Evolutionary conservation across 2,329 filamentous ascomycete genomes (phyloP).

Genomic region (Colletotrichum simmondsii): DNA sequence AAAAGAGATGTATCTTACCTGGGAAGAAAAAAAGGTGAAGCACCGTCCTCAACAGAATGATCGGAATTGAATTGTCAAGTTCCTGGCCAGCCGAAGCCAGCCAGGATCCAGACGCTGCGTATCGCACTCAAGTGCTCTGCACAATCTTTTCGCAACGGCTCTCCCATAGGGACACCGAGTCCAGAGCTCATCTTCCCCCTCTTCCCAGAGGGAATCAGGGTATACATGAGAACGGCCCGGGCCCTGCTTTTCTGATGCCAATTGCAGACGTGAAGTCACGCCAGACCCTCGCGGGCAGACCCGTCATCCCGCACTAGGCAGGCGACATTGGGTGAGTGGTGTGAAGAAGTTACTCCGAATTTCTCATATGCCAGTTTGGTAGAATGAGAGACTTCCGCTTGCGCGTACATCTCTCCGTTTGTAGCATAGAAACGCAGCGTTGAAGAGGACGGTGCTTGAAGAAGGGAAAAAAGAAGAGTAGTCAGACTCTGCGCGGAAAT

Average conservation of each 20-base stretch:
- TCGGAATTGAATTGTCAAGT: slow-evolving; percentile 87
- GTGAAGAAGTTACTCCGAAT: slow-evolving; percentile 96
- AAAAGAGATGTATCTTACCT: slow-evolving; percentile 23
- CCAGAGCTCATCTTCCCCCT: slow-evolving; percentile 43
- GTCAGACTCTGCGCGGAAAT: not conserved
- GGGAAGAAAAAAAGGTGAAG: slow-evolving; percentile 48
- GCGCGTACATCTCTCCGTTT: slow-evolving; percentile 67
- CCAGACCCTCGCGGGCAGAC: slow-evolving; percentile 88
- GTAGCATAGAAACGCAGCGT: slow-evolving; percentile 97
- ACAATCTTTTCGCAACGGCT: slow-evolving; percentile 93
- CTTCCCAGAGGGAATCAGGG: slow-evolving; percentile 28
- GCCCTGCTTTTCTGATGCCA: slow-evolving; percentile 93
- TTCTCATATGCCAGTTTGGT: slow-evolving; percentile 83
- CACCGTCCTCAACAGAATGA: slow-evolving; percentile 87
- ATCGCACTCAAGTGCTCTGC: slow-evolving; percentile 93
- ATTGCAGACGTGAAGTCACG: slow-evolving; percentile 85
- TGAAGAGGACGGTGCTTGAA: slow-evolving; percentile 82
- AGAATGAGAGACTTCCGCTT: slow-evolving; percentile 41
- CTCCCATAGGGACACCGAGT: slow-evolving; percentile 77
- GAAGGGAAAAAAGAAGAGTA: slow-evolving; percentile 50
- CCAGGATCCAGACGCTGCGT: slow-evolving; percentile 77
- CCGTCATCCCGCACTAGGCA: slow-evolving; percentile 55
- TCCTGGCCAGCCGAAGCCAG: slow-evolving; percentile 39
- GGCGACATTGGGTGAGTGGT: slow-evolving; percentile 50
- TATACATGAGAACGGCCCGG: slow-evolving; percentile 44